A percentile compares a stretch with the other conserved stretches of the same genome.
phyloP scores from a whole-genome alignment of 495 filamentous ascomycete genomes.

The Tuber umbilicatum region DNA sequence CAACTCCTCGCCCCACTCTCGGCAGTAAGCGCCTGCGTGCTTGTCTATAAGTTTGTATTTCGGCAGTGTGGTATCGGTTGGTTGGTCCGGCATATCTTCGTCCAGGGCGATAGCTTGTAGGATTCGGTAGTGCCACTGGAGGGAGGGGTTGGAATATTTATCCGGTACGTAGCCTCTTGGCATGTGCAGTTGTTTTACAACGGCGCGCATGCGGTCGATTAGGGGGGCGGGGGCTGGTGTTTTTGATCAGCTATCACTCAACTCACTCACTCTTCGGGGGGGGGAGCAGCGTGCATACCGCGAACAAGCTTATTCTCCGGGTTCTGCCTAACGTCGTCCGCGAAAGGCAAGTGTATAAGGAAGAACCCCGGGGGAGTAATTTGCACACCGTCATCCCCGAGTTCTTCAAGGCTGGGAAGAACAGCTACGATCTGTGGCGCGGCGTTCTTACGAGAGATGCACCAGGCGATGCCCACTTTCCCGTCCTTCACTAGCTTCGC shows the following conservation, averaged over 20 bases:
- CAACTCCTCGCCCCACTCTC: constrained; percentile 67
- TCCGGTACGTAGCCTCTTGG: constrained; percentile 80
- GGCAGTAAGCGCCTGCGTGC: constrained; percentile 67
- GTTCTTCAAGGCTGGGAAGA: constrained; percentile 61
- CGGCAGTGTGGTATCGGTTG: constrained; percentile 78
- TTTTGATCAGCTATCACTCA: neutral
- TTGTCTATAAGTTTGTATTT: constrained; percentile 81
- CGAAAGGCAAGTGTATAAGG: constrained; percentile 80
- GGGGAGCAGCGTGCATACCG: neutral
- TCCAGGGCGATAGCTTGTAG: constrained; percentile 87
- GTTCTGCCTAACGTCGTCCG: constrained; percentile 77
- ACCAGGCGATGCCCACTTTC: constrained; percentile 84
- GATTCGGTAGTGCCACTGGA: constrained; percentile 98
- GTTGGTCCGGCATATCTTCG: constrained; percentile 75
- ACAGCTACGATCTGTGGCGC: constrained; percentile 72
- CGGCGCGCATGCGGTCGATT: constrained; percentile 69
- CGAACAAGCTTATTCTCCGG: constrained; percentile 51
- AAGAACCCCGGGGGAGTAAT: constrained; percentile 78
- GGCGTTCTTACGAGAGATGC: constrained; percentile 71
- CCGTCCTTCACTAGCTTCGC: constrained; percentile 71
- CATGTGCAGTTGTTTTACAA: constrained; percentile 82
- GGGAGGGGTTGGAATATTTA: constrained; percentile 86
- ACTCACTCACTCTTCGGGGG: neutral
- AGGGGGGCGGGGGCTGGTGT: constrained; percentile 61
- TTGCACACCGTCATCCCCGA: constrained; percentile 58